Conservation (phyloP, 352 stramenopile genomes). For the Phytophthora pisi region DNA sequence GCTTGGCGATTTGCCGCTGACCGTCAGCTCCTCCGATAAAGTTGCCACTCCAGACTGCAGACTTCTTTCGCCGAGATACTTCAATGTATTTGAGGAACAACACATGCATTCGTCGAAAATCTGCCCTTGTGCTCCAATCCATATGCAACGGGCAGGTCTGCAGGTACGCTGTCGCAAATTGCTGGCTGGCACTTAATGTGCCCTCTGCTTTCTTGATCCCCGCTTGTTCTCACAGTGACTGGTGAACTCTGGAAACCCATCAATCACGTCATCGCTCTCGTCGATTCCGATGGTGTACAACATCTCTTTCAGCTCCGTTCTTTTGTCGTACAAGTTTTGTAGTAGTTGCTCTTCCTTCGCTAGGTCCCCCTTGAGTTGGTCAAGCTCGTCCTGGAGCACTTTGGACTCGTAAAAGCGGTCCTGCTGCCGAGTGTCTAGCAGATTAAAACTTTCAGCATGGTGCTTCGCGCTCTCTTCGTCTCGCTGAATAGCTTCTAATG, state of each 20-base stretch:
- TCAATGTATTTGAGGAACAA: too few species aligned
- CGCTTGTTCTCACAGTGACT: constrained; percentile 34
- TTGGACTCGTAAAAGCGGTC: constrained; percentile 45
- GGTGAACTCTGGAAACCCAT: constrained; percentile 45
- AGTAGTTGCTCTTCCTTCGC: constrained; percentile 39
- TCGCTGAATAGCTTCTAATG: constrained; percentile 51
- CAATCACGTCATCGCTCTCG: constrained; percentile 45
- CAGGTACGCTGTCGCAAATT: not conserved
- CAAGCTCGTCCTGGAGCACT: constrained; percentile 58
- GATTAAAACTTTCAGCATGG: not conserved
- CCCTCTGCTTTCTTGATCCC: constrained; percentile 6
- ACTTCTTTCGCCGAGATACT: too few species aligned
- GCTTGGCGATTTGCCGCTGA: not conserved
- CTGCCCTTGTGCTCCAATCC: too few species aligned
- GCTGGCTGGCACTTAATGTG: not conserved
- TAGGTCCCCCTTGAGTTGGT: constrained; percentile 65
- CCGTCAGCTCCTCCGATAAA: too few species aligned
- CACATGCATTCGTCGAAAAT: too few species aligned
- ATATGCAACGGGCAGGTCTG: too few species aligned
- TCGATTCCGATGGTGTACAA: constrained; percentile 39
- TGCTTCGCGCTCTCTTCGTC: constrained; percentile 36
- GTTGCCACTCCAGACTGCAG: too few species aligned
- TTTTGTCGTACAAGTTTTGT: not conserved
- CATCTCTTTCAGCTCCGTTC: constrained; percentile 4
- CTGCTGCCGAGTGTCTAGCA: not conserved